A percentile compares a stretch with the other conserved stretches of the same genome.
phyloP scores from a whole-genome alignment of 2,329 filamentous ascomycete species.

The Epichloe aotearoae region DNA sequence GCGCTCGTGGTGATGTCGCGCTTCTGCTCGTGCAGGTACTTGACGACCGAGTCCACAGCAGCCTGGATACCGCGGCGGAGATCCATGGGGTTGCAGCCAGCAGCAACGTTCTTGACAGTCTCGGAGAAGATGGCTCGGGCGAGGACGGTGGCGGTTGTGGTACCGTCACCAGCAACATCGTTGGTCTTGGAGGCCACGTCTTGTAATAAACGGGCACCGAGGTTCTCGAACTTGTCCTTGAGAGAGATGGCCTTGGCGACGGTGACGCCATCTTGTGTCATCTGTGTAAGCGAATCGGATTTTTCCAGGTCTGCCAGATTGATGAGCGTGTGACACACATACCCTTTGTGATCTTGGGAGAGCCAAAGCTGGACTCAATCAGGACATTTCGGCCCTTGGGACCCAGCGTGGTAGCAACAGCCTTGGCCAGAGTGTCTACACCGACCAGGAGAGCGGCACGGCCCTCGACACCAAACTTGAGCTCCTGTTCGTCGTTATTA shows the following conservation, averaged over 20 bases:
- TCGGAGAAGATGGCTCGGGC: conserved; percentile 98
- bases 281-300: conserved; percentile 7
- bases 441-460: conserved; percentile 80
- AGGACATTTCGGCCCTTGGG: conserved; percentile 97
- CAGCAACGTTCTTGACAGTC: conserved; percentile 98
- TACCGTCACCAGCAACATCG: conserved; percentile 96
- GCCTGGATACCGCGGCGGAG: conserved; percentile 93
- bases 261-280: conserved; percentile 61
- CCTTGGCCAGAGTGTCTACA: conserved; percentile 93
- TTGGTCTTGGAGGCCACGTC: conserved; percentile 99
- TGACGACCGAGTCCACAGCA: conserved; percentile 85
- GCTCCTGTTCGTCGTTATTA: conserved; percentile 47
- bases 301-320: conserved; percentile 19
- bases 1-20: conserved; percentile 94
- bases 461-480: conserved; percentile 95
- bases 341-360: conserved; percentile 99
- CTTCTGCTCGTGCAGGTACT: conserved; percentile 92
- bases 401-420: conserved; percentile 88
- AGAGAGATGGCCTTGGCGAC: conserved; percentile 82
- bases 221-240: conserved; percentile 99
- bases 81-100: conserved; percentile 99
- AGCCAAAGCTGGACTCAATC: conserved; percentile 97
- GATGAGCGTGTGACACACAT: not conserved
- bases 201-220: conserved; percentile 89
- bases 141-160: conserved; percentile 93